phyloP scores from a whole-genome alignment of 805 yeast genomes.

The Yarrowia sp. region DNA sequence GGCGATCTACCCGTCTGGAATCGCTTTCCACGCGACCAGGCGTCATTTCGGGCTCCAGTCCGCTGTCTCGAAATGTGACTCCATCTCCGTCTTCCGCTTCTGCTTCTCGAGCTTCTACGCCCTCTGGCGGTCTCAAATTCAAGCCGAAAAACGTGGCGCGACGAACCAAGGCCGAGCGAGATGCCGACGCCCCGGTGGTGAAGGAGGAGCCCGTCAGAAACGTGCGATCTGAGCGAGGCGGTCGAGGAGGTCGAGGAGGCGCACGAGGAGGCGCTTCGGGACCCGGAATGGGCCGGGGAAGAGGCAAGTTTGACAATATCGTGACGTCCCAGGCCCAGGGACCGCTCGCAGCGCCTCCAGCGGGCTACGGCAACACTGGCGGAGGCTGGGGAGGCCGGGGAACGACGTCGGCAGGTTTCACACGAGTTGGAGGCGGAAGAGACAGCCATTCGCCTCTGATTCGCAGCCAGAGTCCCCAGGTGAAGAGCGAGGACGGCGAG shows the following conservation, averaged over 20 bases:
- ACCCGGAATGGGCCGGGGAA: constrained; percentile 36
- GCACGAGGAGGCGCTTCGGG: constrained; percentile 38
- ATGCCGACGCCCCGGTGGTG: constrained; percentile 67
- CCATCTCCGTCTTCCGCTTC: constrained; percentile 11
- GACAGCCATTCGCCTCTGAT: constrained; percentile 27
- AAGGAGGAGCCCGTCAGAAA: constrained; percentile 39
- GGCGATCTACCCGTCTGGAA: constrained; percentile 41
- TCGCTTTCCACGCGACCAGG: constrained; percentile 41
- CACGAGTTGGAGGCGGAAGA: constrained; percentile 19
- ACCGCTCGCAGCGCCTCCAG: constrained; percentile 50
- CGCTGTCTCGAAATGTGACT: constrained; percentile 25
- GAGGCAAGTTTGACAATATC: constrained; percentile 43
- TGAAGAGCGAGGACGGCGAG: constrained; percentile 36
- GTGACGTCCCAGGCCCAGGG: constrained; percentile 48
- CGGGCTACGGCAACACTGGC: constrained; percentile 41
- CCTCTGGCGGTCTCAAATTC: constrained; percentile 57
- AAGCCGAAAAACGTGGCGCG: constrained; percentile 88
- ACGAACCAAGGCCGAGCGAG: constrained; percentile 83
- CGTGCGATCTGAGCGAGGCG: constrained; percentile 21
- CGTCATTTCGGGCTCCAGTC: constrained; percentile 32
- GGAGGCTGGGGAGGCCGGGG: constrained; percentile 31
- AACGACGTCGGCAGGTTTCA: constrained; percentile 11
- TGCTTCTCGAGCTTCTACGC: constrained; percentile 33
- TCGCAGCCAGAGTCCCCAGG: constrained; percentile 21
- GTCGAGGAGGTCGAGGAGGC: constrained; percentile 43